Base-by-base conservation (phyloP, 805 yeast genomes). In the Zygoascus flipseniorum region DNA sequence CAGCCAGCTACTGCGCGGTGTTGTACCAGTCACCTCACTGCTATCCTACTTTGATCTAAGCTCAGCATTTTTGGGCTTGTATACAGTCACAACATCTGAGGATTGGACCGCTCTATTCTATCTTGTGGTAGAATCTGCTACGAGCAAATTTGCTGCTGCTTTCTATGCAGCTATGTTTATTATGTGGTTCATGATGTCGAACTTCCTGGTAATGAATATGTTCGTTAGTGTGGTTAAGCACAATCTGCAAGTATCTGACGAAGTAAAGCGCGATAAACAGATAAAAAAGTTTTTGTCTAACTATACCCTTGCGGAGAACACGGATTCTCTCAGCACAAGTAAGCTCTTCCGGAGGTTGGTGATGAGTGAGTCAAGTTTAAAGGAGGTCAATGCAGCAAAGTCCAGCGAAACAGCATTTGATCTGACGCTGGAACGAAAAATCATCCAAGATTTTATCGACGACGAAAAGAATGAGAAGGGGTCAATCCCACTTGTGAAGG, bases 161-260 rank as follows among this genome's bases (percentile, higher is more conserved):
- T 43, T 79, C 84, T 1, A 70, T 71, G 83, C 86, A 5, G 80
- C 87, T 0, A 71, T 84, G 8, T 67, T 89, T 41, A 80, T 89
- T 50, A 68, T 76, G 0, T 90, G 97, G 97, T 87, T 90, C 60
- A 75, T 86, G 39, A 70, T 89, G 35, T 85, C 96, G 11, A 86
- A 87, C 65, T 81, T 84, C 66, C 79, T 92, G 42, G 72, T 90
- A 14, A 69, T 90, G 70, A 89, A 87, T 64, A 80, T 90, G 76
- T 92, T 92, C 81, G 85, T 92, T 76, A 97, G 96, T 54, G 84
- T 92, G 43, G 89, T 92, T 63, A 88, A 95, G 1, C 83, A 82
- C 59, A 83, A 90, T 56, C 78, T 92, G 65, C 86, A 82, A 52
- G 81, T 86, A 0, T 75, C 86, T 0, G 90, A 86, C 53, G 76